Conservation (phyloP, 371 early-diverging fungal species). For the Actinomortierella ambigua region DNA sequence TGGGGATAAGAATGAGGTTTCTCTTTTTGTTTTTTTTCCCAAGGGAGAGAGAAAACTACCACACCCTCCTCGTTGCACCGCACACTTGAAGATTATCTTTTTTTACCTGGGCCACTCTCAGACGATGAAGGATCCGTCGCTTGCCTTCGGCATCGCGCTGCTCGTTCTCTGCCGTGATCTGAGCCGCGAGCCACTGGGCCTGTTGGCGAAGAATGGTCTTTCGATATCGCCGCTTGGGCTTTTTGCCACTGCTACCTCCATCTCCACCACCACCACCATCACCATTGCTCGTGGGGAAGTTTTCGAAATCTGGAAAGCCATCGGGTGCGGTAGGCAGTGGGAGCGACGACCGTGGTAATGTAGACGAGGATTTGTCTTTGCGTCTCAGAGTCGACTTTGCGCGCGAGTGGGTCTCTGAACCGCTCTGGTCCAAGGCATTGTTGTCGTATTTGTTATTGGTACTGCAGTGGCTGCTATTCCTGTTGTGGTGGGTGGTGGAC, state of each 20-base stretch:
- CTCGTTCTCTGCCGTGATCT: conserved; percentile 38
- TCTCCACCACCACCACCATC: too few species aligned
- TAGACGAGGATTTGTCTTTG: neutral
- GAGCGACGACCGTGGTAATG: neutral
- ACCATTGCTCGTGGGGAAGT: neutral
- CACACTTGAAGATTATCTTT: too few species aligned
- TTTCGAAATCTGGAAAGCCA: neutral
- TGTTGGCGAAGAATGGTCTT: conserved; percentile 44
- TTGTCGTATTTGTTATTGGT: neutral
- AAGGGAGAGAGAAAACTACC: too few species aligned
- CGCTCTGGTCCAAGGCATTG: neutral
- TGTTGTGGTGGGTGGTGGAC: conserved; percentile 12
- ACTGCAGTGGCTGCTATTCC: neutral
- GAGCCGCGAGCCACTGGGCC: conserved; percentile 35
- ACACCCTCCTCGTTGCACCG: too few species aligned
- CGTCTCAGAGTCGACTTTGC: neutral
- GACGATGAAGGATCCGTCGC: conserved; percentile 19
- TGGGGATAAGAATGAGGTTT: neutral
- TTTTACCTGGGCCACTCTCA: conserved; percentile 25
- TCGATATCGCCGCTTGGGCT: conserved; percentile 25
- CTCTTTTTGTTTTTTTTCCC: neutral
- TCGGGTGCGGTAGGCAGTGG: neutral
- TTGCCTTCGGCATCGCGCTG: conserved; percentile 32
- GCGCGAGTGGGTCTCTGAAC: neutral
- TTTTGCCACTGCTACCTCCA: neutral